Conservation (phyloP, 352 stramenopile genomes). For the Blastocystis sp. region DNA sequence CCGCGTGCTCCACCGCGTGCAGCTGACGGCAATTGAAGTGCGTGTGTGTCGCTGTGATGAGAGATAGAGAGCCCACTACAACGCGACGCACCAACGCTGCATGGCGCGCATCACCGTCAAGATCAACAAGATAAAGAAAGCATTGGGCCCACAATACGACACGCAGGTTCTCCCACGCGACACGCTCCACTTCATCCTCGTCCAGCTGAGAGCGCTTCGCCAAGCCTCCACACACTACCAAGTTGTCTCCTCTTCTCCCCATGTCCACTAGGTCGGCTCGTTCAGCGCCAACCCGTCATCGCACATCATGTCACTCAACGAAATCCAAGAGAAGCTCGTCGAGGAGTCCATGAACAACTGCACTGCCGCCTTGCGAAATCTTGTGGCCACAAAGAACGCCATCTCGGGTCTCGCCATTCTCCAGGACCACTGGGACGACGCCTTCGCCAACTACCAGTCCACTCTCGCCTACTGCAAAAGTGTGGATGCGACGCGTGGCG, state of each 20-base stretch:
- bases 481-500: not conserved
- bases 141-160: not conserved
- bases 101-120: not conserved
- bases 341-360: not conserved
- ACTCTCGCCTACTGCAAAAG: slow-evolving; percentile 4
- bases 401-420: slow-evolving; percentile 33
- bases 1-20: not conserved
- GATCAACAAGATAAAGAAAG: not conserved
- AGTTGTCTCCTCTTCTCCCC: not conserved
- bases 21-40: slow-evolving; percentile 16
- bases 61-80: slow-evolving; percentile 20
- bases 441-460: not conserved
- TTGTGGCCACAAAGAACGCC: slow-evolving; percentile 34
- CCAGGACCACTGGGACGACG: not conserved
- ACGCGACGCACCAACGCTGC: not conserved
- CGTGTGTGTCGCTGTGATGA: not conserved
- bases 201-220: slow-evolving; percentile 22
- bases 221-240: slow-evolving; percentile 56
- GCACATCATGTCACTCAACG: slow-evolving; percentile 9
- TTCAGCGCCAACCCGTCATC: not conserved
- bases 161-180: not conserved
- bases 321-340: slow-evolving; percentile 10
- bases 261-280: not conserved
- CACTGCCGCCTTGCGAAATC: not conserved
- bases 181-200: not conserved